These are phyloP conservation scores for Trichosporon sp. DNA, from an alignment of 1,284 basidiomycete species.

Conservation along the genomic window DNA sequence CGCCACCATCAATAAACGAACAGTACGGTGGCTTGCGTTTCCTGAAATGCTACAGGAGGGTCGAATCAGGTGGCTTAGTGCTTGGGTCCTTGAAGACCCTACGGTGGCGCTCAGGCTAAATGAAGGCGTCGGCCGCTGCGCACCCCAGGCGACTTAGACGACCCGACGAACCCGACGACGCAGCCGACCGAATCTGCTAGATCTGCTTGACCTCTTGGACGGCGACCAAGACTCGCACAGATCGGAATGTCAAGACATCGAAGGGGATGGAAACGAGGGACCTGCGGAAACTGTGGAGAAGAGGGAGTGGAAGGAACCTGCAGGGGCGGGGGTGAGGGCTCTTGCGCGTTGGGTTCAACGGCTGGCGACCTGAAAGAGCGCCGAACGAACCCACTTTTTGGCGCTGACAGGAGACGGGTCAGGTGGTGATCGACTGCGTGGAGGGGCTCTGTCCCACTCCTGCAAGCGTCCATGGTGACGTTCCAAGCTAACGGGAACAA, in stretches of 20 bases:
- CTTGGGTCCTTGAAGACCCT: background rate
- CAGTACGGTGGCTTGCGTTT: background rate
- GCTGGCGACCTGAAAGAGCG: background rate
- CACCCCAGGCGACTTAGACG: background rate
- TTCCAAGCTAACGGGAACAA: background rate
- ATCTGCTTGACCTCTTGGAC: background rate
- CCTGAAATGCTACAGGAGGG: conserved; percentile 6
- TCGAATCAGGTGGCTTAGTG: background rate
- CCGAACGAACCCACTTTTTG: background rate
- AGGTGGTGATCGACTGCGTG: background rate
- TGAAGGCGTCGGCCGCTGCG: background rate
- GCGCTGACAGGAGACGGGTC: background rate
- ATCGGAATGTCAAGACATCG: background rate
- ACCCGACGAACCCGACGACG: background rate
- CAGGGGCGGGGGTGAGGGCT: background rate
- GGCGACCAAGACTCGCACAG: background rate
- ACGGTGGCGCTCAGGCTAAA: background rate
- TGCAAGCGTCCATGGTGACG: background rate
- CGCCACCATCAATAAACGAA: conserved; percentile 6
- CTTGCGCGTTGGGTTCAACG: background rate
- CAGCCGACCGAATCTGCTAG: too few relatives aligned
- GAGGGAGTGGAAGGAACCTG: background rate
- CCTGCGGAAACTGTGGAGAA: background rate
- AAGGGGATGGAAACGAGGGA: background rate
- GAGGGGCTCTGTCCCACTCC: conserved; percentile 11